phyloP scores from a whole-genome alignment of 1,284 basidiomycete species.

The Stereum hirsutum region DNA sequence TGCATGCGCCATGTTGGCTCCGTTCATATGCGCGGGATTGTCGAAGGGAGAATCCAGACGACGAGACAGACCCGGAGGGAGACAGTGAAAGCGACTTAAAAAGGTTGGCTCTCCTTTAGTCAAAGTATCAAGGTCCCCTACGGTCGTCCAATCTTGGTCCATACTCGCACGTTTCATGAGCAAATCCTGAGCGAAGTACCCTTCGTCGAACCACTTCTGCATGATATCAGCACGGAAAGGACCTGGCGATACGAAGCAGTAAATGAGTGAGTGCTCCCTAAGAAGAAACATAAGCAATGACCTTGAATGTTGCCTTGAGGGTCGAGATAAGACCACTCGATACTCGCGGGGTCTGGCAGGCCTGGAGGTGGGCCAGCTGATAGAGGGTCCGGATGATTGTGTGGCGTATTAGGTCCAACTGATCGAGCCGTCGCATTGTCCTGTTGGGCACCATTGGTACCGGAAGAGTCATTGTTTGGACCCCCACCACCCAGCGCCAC shows the following conservation, averaged over 20 bases:
- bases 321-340: constrained; percentile 92
- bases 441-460: too few relatives aligned
- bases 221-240: constrained; percentile 88
- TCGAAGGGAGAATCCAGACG: constrained; percentile 36
- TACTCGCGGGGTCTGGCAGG: constrained; percentile 47
- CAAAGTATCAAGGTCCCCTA: constrained; percentile 45
- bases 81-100: constrained; percentile 36
- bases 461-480: too few relatives aligned
- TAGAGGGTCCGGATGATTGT: constrained; percentile 5
- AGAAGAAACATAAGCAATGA: constrained; percentile 17
- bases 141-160: constrained; percentile 57
- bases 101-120: constrained; percentile 53
- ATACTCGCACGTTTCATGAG: constrained; percentile 72
- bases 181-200: constrained; percentile 84
- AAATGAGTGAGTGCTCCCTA: neutral
- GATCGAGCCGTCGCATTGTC: too few relatives aligned
- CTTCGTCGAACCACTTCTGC: constrained; percentile 94
- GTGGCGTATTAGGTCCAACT: too few relatives aligned
- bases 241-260: constrained; percentile 33
- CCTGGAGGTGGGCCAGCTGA: constrained; percentile 32
- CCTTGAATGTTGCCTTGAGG: constrained; percentile 88
- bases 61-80: constrained; percentile 47
- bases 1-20: constrained; percentile 32
- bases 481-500: too few relatives aligned
- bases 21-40: constrained; percentile 21